phyloP scores from a whole-genome alignment of 352 stramenopile genomes.

The Phytophthora chlamydospora region DNA sequence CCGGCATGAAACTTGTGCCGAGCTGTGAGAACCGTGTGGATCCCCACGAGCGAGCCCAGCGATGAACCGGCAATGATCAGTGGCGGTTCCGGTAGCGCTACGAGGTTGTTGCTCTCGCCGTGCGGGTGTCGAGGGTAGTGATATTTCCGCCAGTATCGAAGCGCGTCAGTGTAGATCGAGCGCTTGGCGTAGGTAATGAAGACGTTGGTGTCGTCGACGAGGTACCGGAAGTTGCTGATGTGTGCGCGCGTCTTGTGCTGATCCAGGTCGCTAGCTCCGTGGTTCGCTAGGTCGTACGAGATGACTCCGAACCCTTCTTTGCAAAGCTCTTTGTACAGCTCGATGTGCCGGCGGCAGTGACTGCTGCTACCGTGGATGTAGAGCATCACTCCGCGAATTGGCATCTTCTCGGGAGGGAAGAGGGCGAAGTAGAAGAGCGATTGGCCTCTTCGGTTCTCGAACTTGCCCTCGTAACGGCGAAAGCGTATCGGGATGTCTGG shows the following conservation, averaged over 20 bases:
- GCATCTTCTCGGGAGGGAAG: constrained; percentile 33
- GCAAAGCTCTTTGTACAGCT: constrained; percentile 51
- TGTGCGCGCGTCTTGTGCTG: constrained; percentile 43
- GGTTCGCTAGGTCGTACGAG: constrained; percentile 53
- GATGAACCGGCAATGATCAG: constrained; percentile 66
- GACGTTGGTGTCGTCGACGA: constrained; percentile 60
- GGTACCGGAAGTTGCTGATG: constrained; percentile 43
- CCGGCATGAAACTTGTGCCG: constrained; percentile 56
- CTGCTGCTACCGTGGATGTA: constrained; percentile 54
- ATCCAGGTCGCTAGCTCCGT: constrained; percentile 55
- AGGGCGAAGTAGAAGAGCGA: constrained; percentile 51
- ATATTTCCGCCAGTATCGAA: constrained; percentile 35
- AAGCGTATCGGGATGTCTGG: constrained; percentile 33
- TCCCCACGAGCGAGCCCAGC: constrained; percentile 58
- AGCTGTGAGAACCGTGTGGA: constrained; percentile 57
- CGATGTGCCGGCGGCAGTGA: constrained; percentile 50
- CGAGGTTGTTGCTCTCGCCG: constrained; percentile 16
- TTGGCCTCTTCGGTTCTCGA: constrained; percentile 44
- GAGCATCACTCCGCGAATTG: constrained; percentile 52
- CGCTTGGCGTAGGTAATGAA: constrained; percentile 50
- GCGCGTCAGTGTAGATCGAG: constrained; percentile 35
- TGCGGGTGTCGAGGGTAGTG: constrained; percentile 24
- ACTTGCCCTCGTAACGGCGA: constrained; percentile 42
- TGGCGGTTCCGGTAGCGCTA: constrained; percentile 31
- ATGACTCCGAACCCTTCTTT: constrained; percentile 50